Evolutionary conservation across 352 stramenopile species (phyloP), one percentile per base, ranked within the genome.

Genomic region (Pilasporangium apinafurcum): DNA sequence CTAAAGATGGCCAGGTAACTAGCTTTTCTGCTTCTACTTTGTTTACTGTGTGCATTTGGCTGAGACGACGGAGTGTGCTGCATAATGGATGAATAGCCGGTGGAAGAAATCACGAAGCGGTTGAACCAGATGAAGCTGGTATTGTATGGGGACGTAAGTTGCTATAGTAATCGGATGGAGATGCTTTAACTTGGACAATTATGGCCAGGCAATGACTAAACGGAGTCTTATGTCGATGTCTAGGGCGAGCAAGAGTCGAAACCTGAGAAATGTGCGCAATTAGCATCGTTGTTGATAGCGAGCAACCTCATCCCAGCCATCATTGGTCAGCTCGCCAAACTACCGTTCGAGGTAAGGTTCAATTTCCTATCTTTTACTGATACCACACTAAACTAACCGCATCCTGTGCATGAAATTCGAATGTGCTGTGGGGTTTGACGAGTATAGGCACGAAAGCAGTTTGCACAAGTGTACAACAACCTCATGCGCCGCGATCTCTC

Each of bases 381-480:
- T 6, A 10, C 14, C 12, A 14, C n/a, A n/a, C n/a, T n/a, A n/a
- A n/a, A n/a, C n/a, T n/a, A n/a, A n/a, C n/a, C n/a, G n/a, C n/a
- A n/a, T n/a, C n/a, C n/a, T n/a, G n/a, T 29, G 29, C 21, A 7
- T 36, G 2, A 20, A 44, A 30, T 42, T 12, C 22, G 27, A 18
- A n/a, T 17, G 13, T 37, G 20, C 6, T 27, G 1, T 21, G 17
- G 24, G 26, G n/a, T n/a, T 13, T 22, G 22, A 35, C 16, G 20
- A 40, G 13, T 16, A 27, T 20, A 66, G 59, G 76, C 80, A 25
- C 74, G 80, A 37, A 92, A 92, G 56, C 74, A 92, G 33, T 85
- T 92, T 52, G 80, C 74, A 30, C 76, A 92, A 48, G 77, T 96
- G 21, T 96, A 86, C 57, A 92, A 85, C 64, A 95, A 95, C 58